Conservation (phyloP, 306 rosid genomes). For the Vigna angularis region DNA sequence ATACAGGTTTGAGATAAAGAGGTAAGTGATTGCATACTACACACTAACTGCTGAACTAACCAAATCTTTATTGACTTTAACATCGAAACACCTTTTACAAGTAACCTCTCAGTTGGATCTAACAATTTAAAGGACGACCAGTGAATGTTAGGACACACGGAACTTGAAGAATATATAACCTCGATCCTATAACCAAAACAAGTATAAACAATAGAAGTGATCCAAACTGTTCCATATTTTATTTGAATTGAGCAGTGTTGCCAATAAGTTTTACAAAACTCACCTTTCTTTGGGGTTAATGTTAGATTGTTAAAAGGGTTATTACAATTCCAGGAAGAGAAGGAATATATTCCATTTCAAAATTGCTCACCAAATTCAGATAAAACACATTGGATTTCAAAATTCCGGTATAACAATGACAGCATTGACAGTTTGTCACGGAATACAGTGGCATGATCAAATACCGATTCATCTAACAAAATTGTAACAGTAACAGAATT, state of each 20-base stretch:
- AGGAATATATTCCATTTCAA: neutral
- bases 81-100: too few relatives aligned
- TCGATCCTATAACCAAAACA: too few relatives aligned
- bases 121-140: too few relatives aligned
- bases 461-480: neutral
- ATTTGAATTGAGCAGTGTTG: neutral
- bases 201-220: neutral
- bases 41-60: too few relatives aligned
- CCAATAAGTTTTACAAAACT: neutral
- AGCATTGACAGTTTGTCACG: neutral
- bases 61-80: too few relatives aligned
- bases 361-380: slow-evolving; percentile 16
- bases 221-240: neutral
- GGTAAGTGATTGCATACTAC: too few relatives aligned
- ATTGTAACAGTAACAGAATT: neutral
- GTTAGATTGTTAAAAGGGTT: neutral
- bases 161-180: too few relatives aligned
- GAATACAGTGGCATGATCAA: slow-evolving; percentile 15
- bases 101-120: too few relatives aligned
- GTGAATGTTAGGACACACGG: too few relatives aligned
- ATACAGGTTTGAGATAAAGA: too few relatives aligned
- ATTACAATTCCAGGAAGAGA: neutral
- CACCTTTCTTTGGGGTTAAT: too few relatives aligned
- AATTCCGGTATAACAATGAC: neutral
- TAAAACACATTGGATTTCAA: neutral